Conservation (phyloP, 495 filamentous ascomycete species). For the Trichocladium antarcticum region DNA sequence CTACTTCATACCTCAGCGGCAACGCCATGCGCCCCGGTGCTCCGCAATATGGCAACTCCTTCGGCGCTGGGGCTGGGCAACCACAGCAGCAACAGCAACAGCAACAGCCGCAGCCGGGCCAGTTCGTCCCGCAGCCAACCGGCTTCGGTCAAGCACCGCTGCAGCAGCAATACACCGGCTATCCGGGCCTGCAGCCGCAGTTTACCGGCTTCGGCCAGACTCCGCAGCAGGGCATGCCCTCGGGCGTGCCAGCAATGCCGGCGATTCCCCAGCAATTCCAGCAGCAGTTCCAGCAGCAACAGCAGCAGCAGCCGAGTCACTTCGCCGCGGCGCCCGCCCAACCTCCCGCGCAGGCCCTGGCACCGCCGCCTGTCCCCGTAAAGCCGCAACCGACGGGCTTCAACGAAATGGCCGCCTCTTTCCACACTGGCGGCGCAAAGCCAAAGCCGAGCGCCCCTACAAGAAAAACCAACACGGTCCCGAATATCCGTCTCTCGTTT, state of each 20-base stretch:
- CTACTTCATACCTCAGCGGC: conserved; percentile 72
- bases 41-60: conserved; percentile 48
- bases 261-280: conserved; percentile 43
- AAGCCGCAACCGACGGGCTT: conserved; percentile 68
- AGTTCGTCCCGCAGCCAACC: conserved; percentile 49
- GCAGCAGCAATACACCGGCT: conserved; percentile 53
- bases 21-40: conserved; percentile 62
- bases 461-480: conserved; percentile 55
- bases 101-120: conserved; percentile 51
- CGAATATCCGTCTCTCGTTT: conserved; percentile 90
- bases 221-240: conserved; percentile 37
- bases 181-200: conserved; percentile 44
- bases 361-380: conserved; percentile 33
- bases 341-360: conserved; percentile 23
- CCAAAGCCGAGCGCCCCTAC: conserved; percentile 37
- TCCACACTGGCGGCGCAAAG: conserved; percentile 49
- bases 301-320: conserved; percentile 32
- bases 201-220: conserved; percentile 44
- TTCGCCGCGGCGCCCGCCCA: conserved; percentile 27
- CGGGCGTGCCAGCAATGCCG: conserved; percentile 44
- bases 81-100: conserved; percentile 53
- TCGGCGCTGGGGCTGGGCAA: conserved; percentile 31
- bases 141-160: conserved; percentile 48
- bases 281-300: conserved; percentile 33
- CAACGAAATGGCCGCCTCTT: conserved; percentile 75